A percentile compares a stretch with the other conserved stretches of the same genome.
Conservation (phyloP, 805 yeast genomes). For the Candida orba region DNA sequence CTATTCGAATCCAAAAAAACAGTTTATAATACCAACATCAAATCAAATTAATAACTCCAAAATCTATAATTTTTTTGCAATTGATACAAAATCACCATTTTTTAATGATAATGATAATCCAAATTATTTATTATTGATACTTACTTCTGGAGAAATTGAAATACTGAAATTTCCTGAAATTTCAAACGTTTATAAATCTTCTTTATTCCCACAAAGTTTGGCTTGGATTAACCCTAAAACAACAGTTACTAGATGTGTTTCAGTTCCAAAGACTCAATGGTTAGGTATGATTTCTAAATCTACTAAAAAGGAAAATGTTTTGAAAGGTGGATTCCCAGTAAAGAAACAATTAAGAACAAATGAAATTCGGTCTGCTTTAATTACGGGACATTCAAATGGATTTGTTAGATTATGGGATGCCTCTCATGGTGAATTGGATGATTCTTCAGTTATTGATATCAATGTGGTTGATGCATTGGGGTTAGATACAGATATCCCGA, state of each 20-base stretch:
- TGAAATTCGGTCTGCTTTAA: conserved; percentile 51
- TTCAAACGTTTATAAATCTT: conserved; percentile 40
- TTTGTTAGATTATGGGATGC: conserved; percentile 79
- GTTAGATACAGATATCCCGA: conserved; percentile 35
- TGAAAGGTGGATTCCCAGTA: conserved; percentile 77
- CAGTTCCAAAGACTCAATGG: conserved; percentile 65
- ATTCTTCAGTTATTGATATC: conserved; percentile 51
- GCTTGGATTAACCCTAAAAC: conserved; percentile 73
- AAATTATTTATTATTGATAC: conserved; percentile 45
- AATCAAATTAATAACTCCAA: conserved; percentile 32
- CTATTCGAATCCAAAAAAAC: conserved; percentile 55
- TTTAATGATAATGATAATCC: conserved; percentile 82
- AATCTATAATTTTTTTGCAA: conserved; percentile 40
- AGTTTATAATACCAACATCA: conserved; percentile 45
- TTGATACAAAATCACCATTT: conserved; percentile 63
- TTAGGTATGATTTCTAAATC: conserved; percentile 63
- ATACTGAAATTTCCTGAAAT: conserved; percentile 55
- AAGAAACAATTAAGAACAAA: conserved; percentile 37
- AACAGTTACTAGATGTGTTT: conserved; percentile 45
- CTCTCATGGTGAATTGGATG: conserved; percentile 63
- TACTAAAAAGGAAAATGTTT: conserved; percentile 34
- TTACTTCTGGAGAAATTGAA: conserved; percentile 60
- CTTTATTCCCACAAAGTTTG: conserved; percentile 72
- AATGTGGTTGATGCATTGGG: conserved; percentile 41
- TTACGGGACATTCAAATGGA: conserved; percentile 86